Evolutionary conservation across 306 rosid species (phyloP).

Genomic region (Arachis stenosperma): DNA sequence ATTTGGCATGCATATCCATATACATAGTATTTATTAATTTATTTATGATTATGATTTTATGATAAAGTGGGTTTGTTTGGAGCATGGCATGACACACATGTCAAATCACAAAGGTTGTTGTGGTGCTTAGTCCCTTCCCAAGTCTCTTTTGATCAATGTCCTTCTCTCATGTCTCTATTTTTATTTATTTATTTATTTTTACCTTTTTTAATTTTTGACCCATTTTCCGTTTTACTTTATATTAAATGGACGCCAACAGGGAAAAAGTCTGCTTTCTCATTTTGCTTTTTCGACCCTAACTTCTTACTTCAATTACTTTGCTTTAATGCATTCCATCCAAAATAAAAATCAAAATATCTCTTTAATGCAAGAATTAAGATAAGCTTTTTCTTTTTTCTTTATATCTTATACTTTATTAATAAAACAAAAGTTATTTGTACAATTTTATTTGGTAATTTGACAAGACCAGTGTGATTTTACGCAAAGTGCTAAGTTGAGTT

Average conservation of each 20-base stretch:
- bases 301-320: conserved; percentile 24
- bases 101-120: conserved; percentile 33
- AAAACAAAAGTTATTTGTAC: no score
- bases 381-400: no score
- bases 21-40: neutral
- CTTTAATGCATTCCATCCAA: neutral
- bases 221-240: no score
- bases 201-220: no score
- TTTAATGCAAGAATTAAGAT: no score
- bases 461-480: no score
- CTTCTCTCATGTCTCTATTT: neutral
- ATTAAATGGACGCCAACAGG: conserved; percentile 13
- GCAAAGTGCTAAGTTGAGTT: no score
- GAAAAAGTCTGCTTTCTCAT: conserved; percentile 35
- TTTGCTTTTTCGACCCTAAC: conserved; percentile 40
- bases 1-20: conserved; percentile 18
- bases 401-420: no score
- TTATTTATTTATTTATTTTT: neutral
- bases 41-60: neutral
- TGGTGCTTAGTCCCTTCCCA: conserved; percentile 27
- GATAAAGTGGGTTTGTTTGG: conserved; percentile 11
- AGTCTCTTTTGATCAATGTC: neutral
- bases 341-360: no score
- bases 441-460: no score
- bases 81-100: conserved; percentile 13